Percentiles rank a stretch among this genome's conserved stretches.
phyloP scores from a whole-genome alignment of 1,284 basidiomycete genomes.

The Pulveroboletus sp. region DNA sequence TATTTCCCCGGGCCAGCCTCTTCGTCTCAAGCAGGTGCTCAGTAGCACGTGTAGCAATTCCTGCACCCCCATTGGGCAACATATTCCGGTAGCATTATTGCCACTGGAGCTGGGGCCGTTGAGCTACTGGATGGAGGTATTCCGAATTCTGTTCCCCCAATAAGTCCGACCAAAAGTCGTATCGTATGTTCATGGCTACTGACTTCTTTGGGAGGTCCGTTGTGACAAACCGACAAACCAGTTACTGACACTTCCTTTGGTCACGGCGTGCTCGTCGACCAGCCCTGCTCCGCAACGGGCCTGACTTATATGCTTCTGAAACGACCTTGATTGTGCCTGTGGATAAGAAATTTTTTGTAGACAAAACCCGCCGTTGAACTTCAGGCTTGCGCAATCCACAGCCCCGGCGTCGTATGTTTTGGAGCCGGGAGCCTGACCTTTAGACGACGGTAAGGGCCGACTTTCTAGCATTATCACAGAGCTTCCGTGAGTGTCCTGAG shows the following conservation, averaged over 20 bases:
- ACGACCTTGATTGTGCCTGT: slow-evolving; percentile 6
- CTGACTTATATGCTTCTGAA: background rate
- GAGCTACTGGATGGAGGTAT: no score
- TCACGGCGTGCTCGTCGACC: background rate
- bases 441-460: background rate
- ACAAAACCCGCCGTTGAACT: background rate
- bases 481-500: background rate
- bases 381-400: background rate
- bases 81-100: no score
- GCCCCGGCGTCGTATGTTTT: background rate
- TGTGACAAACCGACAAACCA: no score
- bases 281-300: background rate
- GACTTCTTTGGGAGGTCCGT: no score
- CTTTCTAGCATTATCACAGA: background rate
- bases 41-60: no score
- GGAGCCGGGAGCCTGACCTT: background rate
- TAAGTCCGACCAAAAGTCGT: background rate
- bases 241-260: no score
- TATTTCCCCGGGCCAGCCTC: no score
- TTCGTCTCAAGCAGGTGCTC: no score
- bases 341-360: background rate
- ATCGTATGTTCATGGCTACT: background rate
- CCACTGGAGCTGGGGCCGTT: no score
- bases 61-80: no score
- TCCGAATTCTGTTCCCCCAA: background rate